Conservation (phyloP, 75 land plant species). For the Chamaecyparis obtusa region DNA sequence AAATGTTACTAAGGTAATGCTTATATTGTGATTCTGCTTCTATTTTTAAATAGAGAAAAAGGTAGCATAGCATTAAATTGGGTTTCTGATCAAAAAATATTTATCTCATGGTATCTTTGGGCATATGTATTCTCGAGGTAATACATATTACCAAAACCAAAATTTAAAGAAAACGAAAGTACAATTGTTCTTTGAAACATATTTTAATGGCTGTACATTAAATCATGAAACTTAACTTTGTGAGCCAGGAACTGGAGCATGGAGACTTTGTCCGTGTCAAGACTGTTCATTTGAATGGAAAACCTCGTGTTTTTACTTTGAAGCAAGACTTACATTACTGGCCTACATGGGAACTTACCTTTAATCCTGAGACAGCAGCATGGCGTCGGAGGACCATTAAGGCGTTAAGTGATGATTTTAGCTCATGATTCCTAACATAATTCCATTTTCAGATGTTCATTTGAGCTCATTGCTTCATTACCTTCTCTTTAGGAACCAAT, state of each 20-base stretch:
- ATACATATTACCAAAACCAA: no score
- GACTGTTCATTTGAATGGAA: conserved; percentile 89
- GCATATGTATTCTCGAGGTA: background rate
- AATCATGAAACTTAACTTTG: background rate
- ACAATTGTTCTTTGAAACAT: background rate
- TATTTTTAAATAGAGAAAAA: background rate
- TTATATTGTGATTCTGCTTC: background rate
- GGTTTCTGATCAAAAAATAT: background rate
- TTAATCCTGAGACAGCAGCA: conserved; percentile 73
- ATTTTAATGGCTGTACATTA: background rate
- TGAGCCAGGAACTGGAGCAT: conserved; percentile 64
- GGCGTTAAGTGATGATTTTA: conserved; percentile 17
- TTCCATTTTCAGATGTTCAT: background rate
- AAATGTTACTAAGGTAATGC: conserved; percentile 66
- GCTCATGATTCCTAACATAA: background rate
- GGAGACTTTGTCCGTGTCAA: conserved; percentile 87
- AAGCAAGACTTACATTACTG: conserved; percentile 97
- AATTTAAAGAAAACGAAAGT: background rate
- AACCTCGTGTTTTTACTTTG: conserved; percentile 85
- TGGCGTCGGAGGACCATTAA: conserved; percentile 77
- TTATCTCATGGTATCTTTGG: background rate
- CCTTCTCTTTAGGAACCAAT: background rate
- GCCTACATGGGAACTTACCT: conserved; percentile 93
- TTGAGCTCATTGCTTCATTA: background rate
- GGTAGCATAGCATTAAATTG: background rate